Evolutionary conservation across 352 stramenopile species (phyloP).

Genomic region (Lagenidium giganteum): DNA sequence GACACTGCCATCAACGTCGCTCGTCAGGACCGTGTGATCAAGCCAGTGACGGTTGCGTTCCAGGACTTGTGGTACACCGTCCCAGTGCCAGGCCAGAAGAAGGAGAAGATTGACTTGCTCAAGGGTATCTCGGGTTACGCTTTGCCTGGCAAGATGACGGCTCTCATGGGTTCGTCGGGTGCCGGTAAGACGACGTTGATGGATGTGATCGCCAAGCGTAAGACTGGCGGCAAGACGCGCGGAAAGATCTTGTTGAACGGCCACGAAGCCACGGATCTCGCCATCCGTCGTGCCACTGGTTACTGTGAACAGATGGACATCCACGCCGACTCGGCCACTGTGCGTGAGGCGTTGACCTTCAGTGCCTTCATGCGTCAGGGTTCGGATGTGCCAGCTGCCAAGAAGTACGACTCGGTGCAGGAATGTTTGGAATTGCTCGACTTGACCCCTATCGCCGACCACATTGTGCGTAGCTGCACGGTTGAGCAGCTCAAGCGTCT

Average conservation of each 20-base stretch:
- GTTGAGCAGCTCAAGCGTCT: slow-evolving; percentile 27
- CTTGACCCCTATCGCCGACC: slow-evolving; percentile 13
- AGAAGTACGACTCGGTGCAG: slow-evolving; percentile 13
- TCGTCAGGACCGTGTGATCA: slow-evolving; percentile 7
- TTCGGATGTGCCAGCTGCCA: slow-evolving; percentile 1
- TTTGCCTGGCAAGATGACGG: slow-evolving; percentile 32
- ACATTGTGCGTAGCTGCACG: slow-evolving; percentile 17
- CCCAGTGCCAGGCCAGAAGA: slow-evolving; percentile 3
- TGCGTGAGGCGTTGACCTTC: slow-evolving; percentile 76
- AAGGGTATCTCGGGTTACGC: slow-evolving; percentile 29
- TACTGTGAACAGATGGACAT: slow-evolving; percentile 25
- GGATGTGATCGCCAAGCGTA: slow-evolving; percentile 88
- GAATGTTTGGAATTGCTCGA: slow-evolving; percentile 18
- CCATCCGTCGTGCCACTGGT: slow-evolving; percentile 17
- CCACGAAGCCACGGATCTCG: slow-evolving; percentile 14
- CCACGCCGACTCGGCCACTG: slow-evolving; percentile 67
- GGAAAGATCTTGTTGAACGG: slow-evolving; percentile 37
- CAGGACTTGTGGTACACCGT: slow-evolving; percentile 30
- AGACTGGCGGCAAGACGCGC: slow-evolving; percentile 68
- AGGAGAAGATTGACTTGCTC: slow-evolving; percentile 26
- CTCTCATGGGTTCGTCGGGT: slow-evolving; percentile 42
- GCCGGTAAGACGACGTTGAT: slow-evolving; percentile 89
- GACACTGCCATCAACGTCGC: slow-evolving; percentile 3
- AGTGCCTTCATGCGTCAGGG: slow-evolving; percentile 50
- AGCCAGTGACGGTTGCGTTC: slow-evolving; percentile 27